phyloP scores from a whole-genome alignment of 2,329 filamentous ascomycete genomes.

The Penicillium psychrosexuale region DNA sequence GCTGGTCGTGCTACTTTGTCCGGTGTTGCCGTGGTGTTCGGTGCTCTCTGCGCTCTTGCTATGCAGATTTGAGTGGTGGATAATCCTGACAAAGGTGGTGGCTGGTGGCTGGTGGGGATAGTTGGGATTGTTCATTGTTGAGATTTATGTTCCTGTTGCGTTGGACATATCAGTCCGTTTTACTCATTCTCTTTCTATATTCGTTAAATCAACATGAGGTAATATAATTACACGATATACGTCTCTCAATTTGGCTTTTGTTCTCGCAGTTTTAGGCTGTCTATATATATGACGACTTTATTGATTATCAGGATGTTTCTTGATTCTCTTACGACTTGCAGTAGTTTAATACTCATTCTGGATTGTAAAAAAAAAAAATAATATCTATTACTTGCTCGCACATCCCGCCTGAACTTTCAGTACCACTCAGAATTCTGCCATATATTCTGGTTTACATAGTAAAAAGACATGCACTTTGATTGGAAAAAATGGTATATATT shows the following conservation, averaged over 20 bases:
- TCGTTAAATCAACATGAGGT: neutral
- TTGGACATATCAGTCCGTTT: conserved; percentile 4
- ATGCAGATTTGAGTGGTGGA: conserved; percentile 23
- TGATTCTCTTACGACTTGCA: neutral
- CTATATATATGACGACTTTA: neutral
- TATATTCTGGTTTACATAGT: no score
- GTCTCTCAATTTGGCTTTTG: neutral
- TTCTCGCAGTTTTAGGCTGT: neutral
- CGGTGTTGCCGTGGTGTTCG: conserved; percentile 22
- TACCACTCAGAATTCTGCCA: no score
- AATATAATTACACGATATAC: conserved; percentile 9
- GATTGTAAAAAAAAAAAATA: no score
- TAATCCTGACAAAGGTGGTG: no score
- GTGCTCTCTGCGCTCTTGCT: conserved; percentile 20
- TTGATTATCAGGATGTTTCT: neutral
- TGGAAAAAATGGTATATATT: no score
- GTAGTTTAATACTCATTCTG: no score
- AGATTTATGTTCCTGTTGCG: conserved; percentile 1
- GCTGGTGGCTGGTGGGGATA: neutral
- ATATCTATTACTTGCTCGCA: no score
- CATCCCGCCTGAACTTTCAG: no score
- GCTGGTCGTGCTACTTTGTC: conserved; percentile 26
- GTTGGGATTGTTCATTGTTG: neutral
- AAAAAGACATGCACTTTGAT: no score
- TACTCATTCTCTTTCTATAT: conserved; percentile 1